Conservation (phyloP, 345 rosid genomes). For the Rubroshorea leprosula region DNA sequence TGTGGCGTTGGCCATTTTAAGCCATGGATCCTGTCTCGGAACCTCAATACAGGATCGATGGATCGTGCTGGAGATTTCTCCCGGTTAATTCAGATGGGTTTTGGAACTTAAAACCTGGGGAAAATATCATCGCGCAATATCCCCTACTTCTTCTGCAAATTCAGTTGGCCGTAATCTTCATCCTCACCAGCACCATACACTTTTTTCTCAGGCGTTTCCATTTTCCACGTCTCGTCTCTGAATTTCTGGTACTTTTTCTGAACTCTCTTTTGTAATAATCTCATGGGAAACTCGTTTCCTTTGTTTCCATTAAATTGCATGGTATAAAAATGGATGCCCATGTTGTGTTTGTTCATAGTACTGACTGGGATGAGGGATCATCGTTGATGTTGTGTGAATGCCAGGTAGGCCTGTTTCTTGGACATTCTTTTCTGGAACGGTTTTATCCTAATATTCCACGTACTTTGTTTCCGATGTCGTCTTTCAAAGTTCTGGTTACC, state of each 20-base stretch:
- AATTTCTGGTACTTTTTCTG: constrained; percentile 23
- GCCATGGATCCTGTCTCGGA: not conserved
- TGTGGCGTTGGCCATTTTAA: not conserved
- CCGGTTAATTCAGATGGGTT: constrained; percentile 22
- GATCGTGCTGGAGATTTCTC: constrained; percentile 18
- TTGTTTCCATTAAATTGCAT: too few relatives aligned
- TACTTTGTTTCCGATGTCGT: constrained; percentile 17
- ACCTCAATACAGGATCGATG: constrained; percentile 3
- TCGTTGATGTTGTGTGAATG: not conserved
- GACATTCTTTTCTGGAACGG: constrained; percentile 15
- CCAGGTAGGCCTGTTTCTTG: constrained; percentile 31
- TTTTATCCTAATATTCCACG: constrained; percentile 3
- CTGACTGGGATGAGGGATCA: too few relatives aligned
- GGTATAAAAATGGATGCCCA: too few relatives aligned
- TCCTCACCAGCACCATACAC: constrained; percentile 16
- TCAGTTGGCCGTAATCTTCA: constrained; percentile 13
- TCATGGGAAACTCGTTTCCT: not conserved
- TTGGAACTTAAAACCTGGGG: constrained; percentile 8
- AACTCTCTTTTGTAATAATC: not conserved
- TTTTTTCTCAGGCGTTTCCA: constrained; percentile 6
- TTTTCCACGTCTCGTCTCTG: constrained; percentile 26
- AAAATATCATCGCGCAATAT: constrained; percentile 17
- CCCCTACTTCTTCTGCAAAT: constrained; percentile 18
- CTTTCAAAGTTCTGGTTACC: constrained; percentile 5
- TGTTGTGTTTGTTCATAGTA: not conserved